phyloP scores from a whole-genome alignment of 1,284 basidiomycete genomes.

The Singerocomus inundabilis region DNA sequence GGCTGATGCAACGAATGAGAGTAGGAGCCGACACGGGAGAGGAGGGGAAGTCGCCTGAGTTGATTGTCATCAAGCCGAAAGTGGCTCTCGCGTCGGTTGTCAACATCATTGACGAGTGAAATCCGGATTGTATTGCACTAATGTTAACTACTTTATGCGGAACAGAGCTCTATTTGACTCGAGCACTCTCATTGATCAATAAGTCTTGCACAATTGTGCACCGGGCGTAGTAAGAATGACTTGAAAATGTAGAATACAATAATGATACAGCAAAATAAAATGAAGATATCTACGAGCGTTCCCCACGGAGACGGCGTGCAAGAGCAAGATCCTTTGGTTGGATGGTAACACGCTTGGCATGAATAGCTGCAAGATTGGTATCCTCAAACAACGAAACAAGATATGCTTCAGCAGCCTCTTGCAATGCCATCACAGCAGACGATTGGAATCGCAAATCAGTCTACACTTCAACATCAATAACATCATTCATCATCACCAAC shows the following conservation, averaged over 20 bases:
- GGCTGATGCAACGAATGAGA: conserved; percentile 14
- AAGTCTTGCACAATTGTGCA: too few species aligned
- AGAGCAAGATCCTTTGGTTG: conserved; percentile 69
- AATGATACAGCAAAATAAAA: too few species aligned
- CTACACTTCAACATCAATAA: conserved; percentile 37
- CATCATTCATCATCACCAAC: too few species aligned
- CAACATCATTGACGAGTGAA: too few species aligned
- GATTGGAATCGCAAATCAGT: conserved; percentile 78
- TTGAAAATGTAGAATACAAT: too few species aligned
- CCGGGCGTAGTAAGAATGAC: too few species aligned
- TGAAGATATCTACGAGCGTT: conserved; percentile 36
- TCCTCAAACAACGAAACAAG: conserved; percentile 78
- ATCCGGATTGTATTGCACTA: too few species aligned
- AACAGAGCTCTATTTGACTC: too few species aligned
- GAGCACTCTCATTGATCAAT: too few species aligned
- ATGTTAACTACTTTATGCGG: too few species aligned
- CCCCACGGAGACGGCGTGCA: conserved; percentile 33
- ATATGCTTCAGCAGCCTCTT: conserved; percentile 77
- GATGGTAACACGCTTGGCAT: conserved; percentile 73
- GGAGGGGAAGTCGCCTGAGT: conserved; percentile 3
- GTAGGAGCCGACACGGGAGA: too few species aligned
- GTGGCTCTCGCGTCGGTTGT: conserved; percentile 14
- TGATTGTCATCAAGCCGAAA: conserved; percentile 12
- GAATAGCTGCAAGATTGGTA: conserved; percentile 71
- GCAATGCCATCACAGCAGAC: conserved; percentile 72